These are phyloP conservation scores for Ormosia semicastrata DNA, from an alignment of 306 rosid species.

Conservation along the genomic window DNA sequence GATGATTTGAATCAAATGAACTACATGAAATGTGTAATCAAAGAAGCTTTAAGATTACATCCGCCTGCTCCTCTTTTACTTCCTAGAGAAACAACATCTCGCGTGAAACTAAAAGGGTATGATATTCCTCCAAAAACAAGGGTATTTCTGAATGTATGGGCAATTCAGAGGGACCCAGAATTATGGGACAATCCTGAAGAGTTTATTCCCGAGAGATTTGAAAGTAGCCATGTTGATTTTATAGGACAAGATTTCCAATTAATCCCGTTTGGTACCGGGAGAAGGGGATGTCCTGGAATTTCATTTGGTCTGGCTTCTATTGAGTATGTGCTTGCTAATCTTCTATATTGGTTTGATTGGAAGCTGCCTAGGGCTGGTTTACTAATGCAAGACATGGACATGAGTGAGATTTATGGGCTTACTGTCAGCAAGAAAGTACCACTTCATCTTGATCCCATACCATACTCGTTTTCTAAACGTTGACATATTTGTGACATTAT, in stretches of 20 bases:
- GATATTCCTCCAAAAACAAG: slow-evolving; percentile 30
- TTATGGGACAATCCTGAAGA: background rate
- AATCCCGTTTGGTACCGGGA: background rate
- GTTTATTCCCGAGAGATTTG: background rate
- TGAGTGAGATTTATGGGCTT: slow-evolving; percentile 21
- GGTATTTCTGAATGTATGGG: slow-evolving; percentile 32
- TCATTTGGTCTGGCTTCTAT: background rate
- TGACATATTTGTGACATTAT: too few relatives aligned
- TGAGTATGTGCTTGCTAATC: background rate
- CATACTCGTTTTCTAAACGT: background rate
- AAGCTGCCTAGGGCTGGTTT: background rate
- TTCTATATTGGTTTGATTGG: slow-evolving; percentile 40
- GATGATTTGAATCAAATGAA: slow-evolving; percentile 38
- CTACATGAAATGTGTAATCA: slow-evolving; percentile 42
- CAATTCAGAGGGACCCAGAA: background rate
- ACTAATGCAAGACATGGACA: slow-evolving; percentile 7
- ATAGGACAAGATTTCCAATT: background rate
- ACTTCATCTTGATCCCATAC: slow-evolving; percentile 25
- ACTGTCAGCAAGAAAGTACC: slow-evolving; percentile 29
- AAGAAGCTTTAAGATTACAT: slow-evolving; percentile 26
- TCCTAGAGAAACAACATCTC: slow-evolving; percentile 27
- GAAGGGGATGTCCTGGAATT: slow-evolving; percentile 1
- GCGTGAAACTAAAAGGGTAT: slow-evolving; percentile 24
- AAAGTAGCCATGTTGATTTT: background rate
- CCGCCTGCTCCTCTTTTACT: slow-evolving; percentile 36